Evolutionary conservation across 2,329 filamentous ascomycete genomes (phyloP).

Genomic region (Zymoseptoria ardabiliae): DNA sequence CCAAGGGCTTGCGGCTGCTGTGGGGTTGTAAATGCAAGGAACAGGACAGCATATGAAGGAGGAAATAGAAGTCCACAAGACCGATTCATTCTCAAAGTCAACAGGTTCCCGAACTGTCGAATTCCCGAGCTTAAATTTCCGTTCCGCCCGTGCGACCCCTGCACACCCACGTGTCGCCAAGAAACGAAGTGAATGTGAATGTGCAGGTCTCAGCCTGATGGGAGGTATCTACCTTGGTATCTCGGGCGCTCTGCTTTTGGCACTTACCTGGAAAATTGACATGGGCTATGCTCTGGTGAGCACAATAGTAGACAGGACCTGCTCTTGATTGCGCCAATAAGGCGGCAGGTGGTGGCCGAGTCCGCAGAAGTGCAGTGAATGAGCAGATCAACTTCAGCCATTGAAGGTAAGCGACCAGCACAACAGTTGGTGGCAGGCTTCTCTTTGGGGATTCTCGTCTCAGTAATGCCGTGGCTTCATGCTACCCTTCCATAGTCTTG

Average conservation of each 20-base stretch:
- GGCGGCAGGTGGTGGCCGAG: no score
- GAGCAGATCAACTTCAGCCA: no score
- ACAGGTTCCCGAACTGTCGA: not conserved
- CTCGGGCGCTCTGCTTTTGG: no score
- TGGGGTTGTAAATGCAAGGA: constrained; percentile 16
- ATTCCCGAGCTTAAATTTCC: not conserved
- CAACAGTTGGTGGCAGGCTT: not conserved
- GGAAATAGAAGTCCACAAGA: not conserved
- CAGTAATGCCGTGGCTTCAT: not conserved
- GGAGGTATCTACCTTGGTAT: no score
- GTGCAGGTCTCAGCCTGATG: not conserved
- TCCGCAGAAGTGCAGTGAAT: no score
- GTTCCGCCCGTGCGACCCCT: not conserved
- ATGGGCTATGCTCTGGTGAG: no score
- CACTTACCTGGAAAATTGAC: no score
- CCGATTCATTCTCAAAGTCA: not conserved
- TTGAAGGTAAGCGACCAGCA: not conserved
- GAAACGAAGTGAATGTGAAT: not conserved
- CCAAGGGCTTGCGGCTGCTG: constrained; percentile 15
- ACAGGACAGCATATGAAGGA: not conserved
- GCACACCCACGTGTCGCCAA: not conserved
- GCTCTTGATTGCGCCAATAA: no score
- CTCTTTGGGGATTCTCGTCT: not conserved
- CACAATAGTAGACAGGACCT: no score
- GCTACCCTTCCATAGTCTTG: not conserved